These are phyloP conservation scores for Volvox carteri DNA, from an alignment of 163 green algal genomes.

Conservation along the genomic window DNA sequence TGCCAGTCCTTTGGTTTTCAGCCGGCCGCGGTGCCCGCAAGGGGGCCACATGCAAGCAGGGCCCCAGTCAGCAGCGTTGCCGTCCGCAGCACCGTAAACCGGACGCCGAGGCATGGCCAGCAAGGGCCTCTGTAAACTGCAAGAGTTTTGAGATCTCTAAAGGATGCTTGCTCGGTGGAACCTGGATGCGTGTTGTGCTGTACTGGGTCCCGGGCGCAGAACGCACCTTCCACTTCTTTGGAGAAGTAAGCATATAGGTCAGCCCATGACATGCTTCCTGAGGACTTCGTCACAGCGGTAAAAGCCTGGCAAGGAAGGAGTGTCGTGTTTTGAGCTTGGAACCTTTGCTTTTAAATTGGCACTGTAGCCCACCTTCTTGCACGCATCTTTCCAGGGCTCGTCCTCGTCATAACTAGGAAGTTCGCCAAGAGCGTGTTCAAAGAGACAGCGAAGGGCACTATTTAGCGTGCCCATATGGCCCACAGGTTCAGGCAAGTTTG, in stretches of 20 bases:
- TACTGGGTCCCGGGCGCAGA: too few species aligned
- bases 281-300: not conserved
- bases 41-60: too few species aligned
- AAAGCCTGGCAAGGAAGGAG: not conserved
- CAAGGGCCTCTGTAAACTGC: too few species aligned
- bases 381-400: not conserved
- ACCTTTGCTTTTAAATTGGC: not conserved
- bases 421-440: conserved; percentile 35
- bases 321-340: not conserved
- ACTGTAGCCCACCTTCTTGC: conserved; percentile 7
- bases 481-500: too few species aligned
- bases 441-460: conserved; percentile 19
- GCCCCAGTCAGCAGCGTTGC: too few species aligned
- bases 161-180: too few species aligned
- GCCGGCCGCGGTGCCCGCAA: too few species aligned
- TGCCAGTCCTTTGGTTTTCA: too few species aligned
- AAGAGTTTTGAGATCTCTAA: too few species aligned
- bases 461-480: conserved; percentile 44
- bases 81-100: too few species aligned
- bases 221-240: conserved; percentile 24
- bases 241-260: conserved; percentile 32
- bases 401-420: conserved; percentile 15
- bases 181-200: too few species aligned
- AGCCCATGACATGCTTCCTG: conserved; percentile 16
- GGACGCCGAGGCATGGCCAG: too few species aligned